Evolutionary conservation across 768 basidiomycete species (phyloP), one percentile per base, ranked within the genome.

Genomic region (Phylloporus rhodoxanthus): DNA sequence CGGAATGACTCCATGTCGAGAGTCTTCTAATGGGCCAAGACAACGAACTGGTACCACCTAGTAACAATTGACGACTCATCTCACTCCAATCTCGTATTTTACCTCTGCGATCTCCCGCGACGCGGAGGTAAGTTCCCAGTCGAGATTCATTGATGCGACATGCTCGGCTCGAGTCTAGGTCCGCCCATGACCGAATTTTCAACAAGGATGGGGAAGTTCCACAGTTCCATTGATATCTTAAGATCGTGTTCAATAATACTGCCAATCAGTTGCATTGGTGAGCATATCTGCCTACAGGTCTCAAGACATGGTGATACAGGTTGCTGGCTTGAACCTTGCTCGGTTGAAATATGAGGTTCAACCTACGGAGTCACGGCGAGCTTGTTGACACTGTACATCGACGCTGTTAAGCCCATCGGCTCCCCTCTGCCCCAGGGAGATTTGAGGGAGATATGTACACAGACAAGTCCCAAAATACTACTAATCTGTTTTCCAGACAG

Each of bases 121-220:
- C 25, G 2, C 25, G 8, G 25, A 7, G 40, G 15, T n/a, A n/a
- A n/a, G n/a, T 9, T n/a, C 21, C 33, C 20, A 46, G 43, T 36
- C 29, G 14, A 19, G 11, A 32, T 29, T 7, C 32, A 23, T 37
- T 46, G 59, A 59, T 58, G 47, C 58, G 59, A 54, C 41, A 32
- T 46, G 40, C 48, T 37, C 59, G 58, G 58, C 17, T 9, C 42
- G n/a, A n/a, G 44, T 33, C 33, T 33, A n/a, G 15, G 14, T 33
- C 33, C 33, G 25, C 48, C 21, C 38, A 54, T 3, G 43, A 47
- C 32, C n/a, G 17, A 36, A 48, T 48, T 23, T 45, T 13, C 8
- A 30, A 45, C 41, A 17, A 32, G 30, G 30, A 32, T 32, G 30
- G 14, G 30, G n/a, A 21, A 14, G 4, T 43, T 48, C 25, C 33